Evolutionary conservation across 2,329 filamentous ascomycete species (phyloP).

Genomic region (Gnomoniopsis sp.): DNA sequence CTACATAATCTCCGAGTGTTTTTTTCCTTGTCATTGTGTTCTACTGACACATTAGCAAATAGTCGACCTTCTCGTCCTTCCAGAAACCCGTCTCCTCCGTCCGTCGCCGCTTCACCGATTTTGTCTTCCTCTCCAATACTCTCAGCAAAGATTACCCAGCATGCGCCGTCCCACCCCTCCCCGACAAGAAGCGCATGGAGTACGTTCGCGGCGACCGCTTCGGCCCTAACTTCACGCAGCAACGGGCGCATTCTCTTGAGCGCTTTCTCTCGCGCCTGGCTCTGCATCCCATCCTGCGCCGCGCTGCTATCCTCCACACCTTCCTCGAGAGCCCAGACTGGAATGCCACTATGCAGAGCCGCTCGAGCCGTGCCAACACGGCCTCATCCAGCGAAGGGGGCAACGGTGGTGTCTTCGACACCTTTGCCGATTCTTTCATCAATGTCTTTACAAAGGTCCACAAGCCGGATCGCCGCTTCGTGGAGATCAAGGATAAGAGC

Average conservation of each 20-base stretch:
- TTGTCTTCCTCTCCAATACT: slow-evolving; percentile 92
- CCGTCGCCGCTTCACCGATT: slow-evolving; percentile 93
- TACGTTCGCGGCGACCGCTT: slow-evolving; percentile 97
- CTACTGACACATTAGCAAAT: not conserved
- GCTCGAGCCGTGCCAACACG: slow-evolving; percentile 62
- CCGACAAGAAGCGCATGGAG: slow-evolving; percentile 99
- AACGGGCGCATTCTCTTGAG: slow-evolving; percentile 84
- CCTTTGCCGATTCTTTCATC: slow-evolving; percentile 92
- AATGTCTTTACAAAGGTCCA: slow-evolving; percentile 97
- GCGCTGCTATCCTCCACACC: slow-evolving; percentile 75
- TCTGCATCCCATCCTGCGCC: slow-evolving; percentile 82
- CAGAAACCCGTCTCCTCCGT: slow-evolving; percentile 75
- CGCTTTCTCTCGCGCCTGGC: slow-evolving; percentile 85
- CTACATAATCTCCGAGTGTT: not conserved
- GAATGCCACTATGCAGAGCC: slow-evolving; percentile 90
- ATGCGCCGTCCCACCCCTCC: slow-evolving; percentile 88
- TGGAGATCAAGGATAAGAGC: slow-evolving; percentile 87
- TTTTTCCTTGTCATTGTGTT: not conserved
- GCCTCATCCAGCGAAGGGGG: slow-evolving; percentile 33
- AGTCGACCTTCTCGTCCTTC: slow-evolving; percentile 95
- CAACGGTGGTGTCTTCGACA: slow-evolving; percentile 79
- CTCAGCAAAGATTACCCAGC: slow-evolving; percentile 84
- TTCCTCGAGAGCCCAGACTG: slow-evolving; percentile 94
- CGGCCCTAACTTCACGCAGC: slow-evolving; percentile 83
- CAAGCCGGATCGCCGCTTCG: slow-evolving; percentile 90